Evolutionary conservation across 352 stramenopile genomes (phyloP), one percentile per base, ranked within the genome.

Genomic region (Globisporangium canariense): DNA sequence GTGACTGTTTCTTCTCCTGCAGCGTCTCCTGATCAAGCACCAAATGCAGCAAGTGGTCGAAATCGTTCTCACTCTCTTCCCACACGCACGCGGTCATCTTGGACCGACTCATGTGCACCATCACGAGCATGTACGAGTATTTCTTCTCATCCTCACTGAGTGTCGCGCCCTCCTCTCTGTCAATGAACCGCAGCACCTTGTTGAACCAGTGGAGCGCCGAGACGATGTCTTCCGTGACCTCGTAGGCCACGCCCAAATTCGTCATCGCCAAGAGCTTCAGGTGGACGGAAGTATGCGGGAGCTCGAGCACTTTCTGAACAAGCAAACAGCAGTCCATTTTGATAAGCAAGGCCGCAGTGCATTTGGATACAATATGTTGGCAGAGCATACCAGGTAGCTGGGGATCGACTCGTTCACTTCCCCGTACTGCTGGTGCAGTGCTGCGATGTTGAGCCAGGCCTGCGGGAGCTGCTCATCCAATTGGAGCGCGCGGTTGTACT

Each of bases 391-490:
- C 61, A 76, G 52, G 64, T 93, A 94, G 13, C 73, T 64, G 11
- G 66, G 68, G 13, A 93, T 74, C 2, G 86, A 84, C 10, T 75
- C 70, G 45, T 68, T 62, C n/a, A 81, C 66, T 6, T 86, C 63
- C 5, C 86, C 86, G 59, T 81, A 77, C 38, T 73, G 69, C 34
- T 93, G 82, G 40, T 93, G 77, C 20, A 91, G 63, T 7, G 80
- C 74, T 20, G 83, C 86, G 43, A 94, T 70, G 62, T 91, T 91
- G 28, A 91, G 67, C 63, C 76, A 79, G 36, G 82, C 86, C 22
- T 73, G 36, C 25, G 67, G 41, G 11, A 77, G 63, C 2, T 57
- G 64, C 18, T 67, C 68, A 18, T 81, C 61, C 4, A 79, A 60
- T 13, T 47, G 57, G 11, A 89, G 59, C 25, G 77, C 79, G 13